These are phyloP conservation scores for Fraxinus floribunda DNA, from an alignment of 305 asterid species.

Conservation along the genomic window DNA sequence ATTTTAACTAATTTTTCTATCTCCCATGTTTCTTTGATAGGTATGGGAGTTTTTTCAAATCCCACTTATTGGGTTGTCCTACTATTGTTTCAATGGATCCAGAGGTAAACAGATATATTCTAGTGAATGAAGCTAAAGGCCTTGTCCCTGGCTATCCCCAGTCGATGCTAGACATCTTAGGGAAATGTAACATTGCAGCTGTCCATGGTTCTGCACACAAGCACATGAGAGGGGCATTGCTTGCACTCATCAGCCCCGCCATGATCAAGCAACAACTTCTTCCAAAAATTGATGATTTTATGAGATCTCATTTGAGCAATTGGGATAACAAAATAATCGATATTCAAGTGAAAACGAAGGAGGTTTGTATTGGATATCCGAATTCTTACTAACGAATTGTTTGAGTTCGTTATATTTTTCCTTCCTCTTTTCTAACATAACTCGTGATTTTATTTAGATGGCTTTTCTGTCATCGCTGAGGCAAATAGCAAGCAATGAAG, in stretches of 20 bases:
- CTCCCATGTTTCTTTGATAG: conserved; percentile 33
- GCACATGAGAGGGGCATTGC: conserved; percentile 91
- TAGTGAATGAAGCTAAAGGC: conserved; percentile 84
- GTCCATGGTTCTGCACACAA: conserved; percentile 92
- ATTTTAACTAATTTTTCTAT: conserved; percentile 19
- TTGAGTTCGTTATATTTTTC: background rate
- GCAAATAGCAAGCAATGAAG: conserved; percentile 85
- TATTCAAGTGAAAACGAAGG: conserved; percentile 90
- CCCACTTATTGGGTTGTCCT: conserved; percentile 92
- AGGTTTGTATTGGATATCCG: conserved; percentile 45
- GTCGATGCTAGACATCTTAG: conserved; percentile 91
- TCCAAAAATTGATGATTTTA: conserved; percentile 80
- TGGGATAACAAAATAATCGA: conserved; percentile 72
- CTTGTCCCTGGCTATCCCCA: conserved; percentile 97
- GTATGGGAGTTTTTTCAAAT: conserved; percentile 80
- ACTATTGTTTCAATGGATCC: conserved; percentile 95
- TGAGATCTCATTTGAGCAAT: conserved; percentile 77
- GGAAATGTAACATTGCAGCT: conserved; percentile 93
- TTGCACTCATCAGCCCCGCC: conserved; percentile 72
- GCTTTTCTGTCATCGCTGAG: conserved; percentile 81
- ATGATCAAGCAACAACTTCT: conserved; percentile 75
- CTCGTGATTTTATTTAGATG: conserved; percentile 51
- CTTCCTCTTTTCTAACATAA: conserved; percentile 34
- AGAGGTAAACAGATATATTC: conserved; percentile 72
- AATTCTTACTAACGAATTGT: conserved; percentile 28